Conservation (phyloP, 2,329 filamentous ascomycete genomes). For the Aspergillus spinulosporus region DNA sequence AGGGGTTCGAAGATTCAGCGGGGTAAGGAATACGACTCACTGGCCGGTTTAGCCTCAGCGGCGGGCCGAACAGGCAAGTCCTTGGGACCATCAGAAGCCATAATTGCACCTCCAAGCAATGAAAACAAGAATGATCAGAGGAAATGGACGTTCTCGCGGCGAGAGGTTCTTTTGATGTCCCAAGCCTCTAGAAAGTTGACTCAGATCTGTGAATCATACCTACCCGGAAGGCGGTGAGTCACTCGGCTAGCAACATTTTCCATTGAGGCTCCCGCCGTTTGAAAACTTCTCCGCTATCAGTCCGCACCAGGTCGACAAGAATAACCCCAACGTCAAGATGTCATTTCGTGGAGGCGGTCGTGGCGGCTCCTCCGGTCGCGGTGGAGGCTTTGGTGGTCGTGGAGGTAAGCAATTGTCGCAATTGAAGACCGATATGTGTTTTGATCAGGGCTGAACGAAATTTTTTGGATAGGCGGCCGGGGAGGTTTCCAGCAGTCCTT, state of each 20-base stretch:
- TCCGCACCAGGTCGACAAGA: slow-evolving; percentile 29
- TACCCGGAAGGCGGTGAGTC: slow-evolving; percentile 34
- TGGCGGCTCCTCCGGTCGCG: slow-evolving; percentile 53
- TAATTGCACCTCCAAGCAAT: slow-evolving; percentile 22
- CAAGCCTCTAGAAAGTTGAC: slow-evolving; percentile 4
- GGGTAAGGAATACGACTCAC: slow-evolving; percentile 32
- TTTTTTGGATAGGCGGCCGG: slow-evolving; percentile 55
- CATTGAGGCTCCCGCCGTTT: slow-evolving; percentile 39
- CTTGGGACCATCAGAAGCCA: slow-evolving; percentile 39
- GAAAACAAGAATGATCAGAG: slow-evolving; percentile 25
- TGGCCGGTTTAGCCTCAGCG: slow-evolving; percentile 29
- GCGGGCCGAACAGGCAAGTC: slow-evolving; percentile 40
- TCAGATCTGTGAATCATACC: slow-evolving; percentile 25
- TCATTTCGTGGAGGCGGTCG: slow-evolving; percentile 63
- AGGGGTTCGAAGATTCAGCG: slow-evolving; percentile 34
- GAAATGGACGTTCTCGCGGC: slow-evolving; percentile 15
- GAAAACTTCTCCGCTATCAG: slow-evolving; percentile 40
- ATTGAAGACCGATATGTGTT: slow-evolving; percentile 11
- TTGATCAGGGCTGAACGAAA: slow-evolving; percentile 34
- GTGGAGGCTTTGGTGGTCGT: slow-evolving; percentile 45
- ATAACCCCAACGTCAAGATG: slow-evolving; percentile 50
- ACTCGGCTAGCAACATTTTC: too few relatives aligned
- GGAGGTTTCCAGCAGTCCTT: slow-evolving; percentile 62
- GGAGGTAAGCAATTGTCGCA: slow-evolving; percentile 42
- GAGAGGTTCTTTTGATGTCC: slow-evolving; percentile 17